Conservation (phyloP, 257 asterid species). For the Mitragyna speciosa region DNA sequence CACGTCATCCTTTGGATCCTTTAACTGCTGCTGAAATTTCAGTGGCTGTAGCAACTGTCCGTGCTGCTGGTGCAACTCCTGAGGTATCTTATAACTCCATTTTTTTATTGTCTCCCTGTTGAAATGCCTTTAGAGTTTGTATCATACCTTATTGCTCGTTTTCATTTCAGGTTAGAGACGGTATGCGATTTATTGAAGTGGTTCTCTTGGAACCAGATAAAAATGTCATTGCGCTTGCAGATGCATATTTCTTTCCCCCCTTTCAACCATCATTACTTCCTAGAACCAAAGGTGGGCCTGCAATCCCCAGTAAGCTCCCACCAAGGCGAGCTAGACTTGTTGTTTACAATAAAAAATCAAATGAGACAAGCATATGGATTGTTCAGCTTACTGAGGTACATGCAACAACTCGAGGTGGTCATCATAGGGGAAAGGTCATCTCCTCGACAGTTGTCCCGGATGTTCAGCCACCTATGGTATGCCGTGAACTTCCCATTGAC, state of each 20-base stretch:
- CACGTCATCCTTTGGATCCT: conserved; percentile 91
- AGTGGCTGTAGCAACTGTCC: conserved; percentile 88
- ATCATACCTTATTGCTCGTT: background rate
- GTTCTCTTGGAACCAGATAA: conserved; percentile 95
- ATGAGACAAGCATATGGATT: conserved; percentile 91
- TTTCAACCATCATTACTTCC: conserved; percentile 86
- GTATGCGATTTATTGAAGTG: conserved; percentile 92
- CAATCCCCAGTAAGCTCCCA: conserved; percentile 84
- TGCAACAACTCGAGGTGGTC: conserved; percentile 95
- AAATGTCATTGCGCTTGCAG: conserved; percentile 86
- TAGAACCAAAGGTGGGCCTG: conserved; percentile 82
- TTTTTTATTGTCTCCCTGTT: conserved; percentile 7
- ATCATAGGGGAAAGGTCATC: conserved; percentile 90
- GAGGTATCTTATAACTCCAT: conserved; percentile 47
- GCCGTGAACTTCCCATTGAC: conserved; percentile 3
- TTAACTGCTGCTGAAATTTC: conserved; percentile 86
- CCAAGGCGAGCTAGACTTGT: conserved; percentile 87
- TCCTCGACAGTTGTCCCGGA: conserved; percentile 73
- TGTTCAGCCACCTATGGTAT: conserved; percentile 98
- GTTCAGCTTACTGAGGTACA: conserved; percentile 93
- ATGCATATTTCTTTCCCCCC: conserved; percentile 97
- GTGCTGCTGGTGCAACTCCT: conserved; percentile 98
- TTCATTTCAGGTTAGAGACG: conserved; percentile 75
- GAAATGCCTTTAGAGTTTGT: background rate
- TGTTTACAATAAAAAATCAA: conserved; percentile 84